Percentiles rank a stretch among this genome's conserved stretches.
phyloP scores from a whole-genome alignment of 163 green algal genomes.

The Scenedesmus sp. region DNA sequence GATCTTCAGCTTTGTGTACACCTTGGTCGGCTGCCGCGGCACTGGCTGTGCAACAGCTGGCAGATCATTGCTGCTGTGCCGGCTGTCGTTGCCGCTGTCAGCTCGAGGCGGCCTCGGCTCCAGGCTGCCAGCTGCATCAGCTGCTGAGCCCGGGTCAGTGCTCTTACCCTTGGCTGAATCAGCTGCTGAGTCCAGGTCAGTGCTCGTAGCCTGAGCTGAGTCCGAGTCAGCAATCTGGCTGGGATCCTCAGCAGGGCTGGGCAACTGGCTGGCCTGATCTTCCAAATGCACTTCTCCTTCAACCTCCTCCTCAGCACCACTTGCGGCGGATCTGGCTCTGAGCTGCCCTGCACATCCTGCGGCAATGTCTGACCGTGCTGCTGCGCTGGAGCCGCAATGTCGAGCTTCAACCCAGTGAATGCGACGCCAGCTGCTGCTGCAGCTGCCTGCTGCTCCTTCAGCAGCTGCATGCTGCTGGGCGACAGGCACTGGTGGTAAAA shows the following conservation, averaged over 20 bases:
- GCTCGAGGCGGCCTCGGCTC: neutral
- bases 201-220: too few species aligned
- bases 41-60: neutral
- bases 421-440: neutral
- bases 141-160: neutral
- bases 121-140: neutral
- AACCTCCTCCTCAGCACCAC: neutral
- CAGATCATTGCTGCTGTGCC: slow-evolving; percentile 16
- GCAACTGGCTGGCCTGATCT: neutral
- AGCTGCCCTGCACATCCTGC: neutral
- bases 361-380: neutral
- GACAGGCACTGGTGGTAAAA: slow-evolving; percentile 39
- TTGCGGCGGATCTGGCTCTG: neutral
- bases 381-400: neutral
- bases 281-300: neutral
- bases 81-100: neutral
- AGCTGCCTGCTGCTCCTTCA: neutral
- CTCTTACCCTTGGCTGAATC: neutral
- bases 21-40: neutral
- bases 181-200: neutral
- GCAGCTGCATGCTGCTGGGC: neutral
- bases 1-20: slow-evolving; percentile 32
- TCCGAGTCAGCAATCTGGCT: too few species aligned
- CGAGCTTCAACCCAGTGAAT: neutral
- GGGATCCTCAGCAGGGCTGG: neutral